These are phyloP conservation scores for Thelephora terrestris DNA, from an alignment of 1,284 basidiomycete species.

Conservation along the genomic window DNA sequence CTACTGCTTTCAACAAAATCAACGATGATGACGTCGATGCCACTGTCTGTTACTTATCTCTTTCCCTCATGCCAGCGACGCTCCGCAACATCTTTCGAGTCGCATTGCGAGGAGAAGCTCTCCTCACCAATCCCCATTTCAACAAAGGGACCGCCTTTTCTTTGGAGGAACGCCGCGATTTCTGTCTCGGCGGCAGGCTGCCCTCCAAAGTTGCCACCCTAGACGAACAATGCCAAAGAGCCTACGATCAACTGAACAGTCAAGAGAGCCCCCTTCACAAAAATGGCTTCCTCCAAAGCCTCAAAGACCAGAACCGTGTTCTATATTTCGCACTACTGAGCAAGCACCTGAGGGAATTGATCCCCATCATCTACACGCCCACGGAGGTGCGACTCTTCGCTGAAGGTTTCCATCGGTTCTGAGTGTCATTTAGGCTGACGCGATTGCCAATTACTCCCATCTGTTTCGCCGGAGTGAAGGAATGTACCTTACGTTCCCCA, in stretches of 20 bases:
- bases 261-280: constrained; percentile 44
- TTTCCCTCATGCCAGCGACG: constrained; percentile 3
- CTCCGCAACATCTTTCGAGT: constrained; percentile 27
- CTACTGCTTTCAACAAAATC: too few species aligned
- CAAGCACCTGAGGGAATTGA: constrained; percentile 59
- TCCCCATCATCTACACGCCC: constrained; percentile 68
- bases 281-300: constrained; percentile 61
- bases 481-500: constrained; percentile 53
- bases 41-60: not conserved
- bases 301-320: constrained; percentile 70
- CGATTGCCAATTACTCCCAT: constrained; percentile 73
- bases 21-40: too few species aligned
- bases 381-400: constrained; percentile 37
- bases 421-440: constrained; percentile 43
- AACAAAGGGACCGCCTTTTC: constrained; percentile 74
- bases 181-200: constrained; percentile 70
- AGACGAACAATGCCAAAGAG: constrained; percentile 65
- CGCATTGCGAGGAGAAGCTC: constrained; percentile 44
- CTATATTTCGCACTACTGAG: constrained; percentile 60
- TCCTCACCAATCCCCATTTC: constrained; percentile 57
- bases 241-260: constrained; percentile 53
- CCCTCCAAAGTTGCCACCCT: constrained; percentile 68
- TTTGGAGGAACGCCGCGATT: constrained; percentile 49
- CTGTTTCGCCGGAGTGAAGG: constrained; percentile 69
- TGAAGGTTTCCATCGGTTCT: not conserved